Evolutionary conservation across 306 rosid species (phyloP).

Genomic region (Cucumis hystrix): DNA sequence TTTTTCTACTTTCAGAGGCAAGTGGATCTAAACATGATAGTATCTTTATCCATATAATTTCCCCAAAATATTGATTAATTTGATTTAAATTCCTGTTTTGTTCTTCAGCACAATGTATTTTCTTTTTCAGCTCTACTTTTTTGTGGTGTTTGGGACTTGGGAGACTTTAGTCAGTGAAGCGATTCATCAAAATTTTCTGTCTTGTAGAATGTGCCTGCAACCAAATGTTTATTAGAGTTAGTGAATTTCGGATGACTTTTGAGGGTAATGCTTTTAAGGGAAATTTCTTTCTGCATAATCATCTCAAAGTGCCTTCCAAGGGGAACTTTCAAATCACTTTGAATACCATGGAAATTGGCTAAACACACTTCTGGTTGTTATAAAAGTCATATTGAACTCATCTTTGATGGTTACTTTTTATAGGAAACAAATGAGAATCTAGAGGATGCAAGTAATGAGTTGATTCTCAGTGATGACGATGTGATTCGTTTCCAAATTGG

Average conservation of each 20-base stretch:
- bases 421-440: conserved; percentile 79
- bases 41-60: background rate
- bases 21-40: background rate
- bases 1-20: background rate
- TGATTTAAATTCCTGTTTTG: background rate
- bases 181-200: background rate
- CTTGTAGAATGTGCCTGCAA: background rate
- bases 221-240: background rate
- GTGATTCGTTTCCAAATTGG: conserved; percentile 78
- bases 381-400: background rate
- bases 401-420: background rate
- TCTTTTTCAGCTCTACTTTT: background rate
- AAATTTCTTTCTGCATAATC: background rate
- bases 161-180: background rate
- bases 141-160: background rate
- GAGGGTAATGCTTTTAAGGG: background rate
- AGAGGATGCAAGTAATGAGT: conserved; percentile 82
- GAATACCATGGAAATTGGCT: background rate
- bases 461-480: conserved; percentile 90
- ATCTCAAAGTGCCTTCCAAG: background rate
- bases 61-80: background rate
- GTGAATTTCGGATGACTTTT: background rate
- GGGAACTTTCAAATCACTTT: background rate
- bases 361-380: background rate
- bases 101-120: background rate